Base-by-base conservation (phyloP, 2,329 filamentous ascomycete species). In the Penicillium sp. region DNA sequence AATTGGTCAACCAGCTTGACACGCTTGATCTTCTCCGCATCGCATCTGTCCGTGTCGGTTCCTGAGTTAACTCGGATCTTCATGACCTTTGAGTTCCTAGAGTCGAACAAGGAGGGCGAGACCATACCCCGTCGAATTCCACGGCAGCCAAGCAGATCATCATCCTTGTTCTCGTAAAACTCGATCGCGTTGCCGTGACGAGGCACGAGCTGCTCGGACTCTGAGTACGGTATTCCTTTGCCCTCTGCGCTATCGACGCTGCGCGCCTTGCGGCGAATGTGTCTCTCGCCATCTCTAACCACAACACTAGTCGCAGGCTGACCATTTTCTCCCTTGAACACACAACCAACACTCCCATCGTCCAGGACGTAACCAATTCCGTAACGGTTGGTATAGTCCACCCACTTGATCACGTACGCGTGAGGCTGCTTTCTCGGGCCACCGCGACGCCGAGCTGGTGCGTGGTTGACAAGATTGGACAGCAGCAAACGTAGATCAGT, bases 331-430 rank as follows among this genome's bases (percentile, higher is more conserved):
- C 71, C 74, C 55, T 77, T 79, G 59, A 80, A 76, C 8, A 79
- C 70, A 63, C 77, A 79, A 4, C 78, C 78, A 18, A 80, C 75
- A 27, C 74, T 79, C 4, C 77, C 76, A 61, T 80, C 77, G 39
- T 76, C 75, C n/a, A 80, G 58, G 7, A 79, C 75, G 55, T 80
- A 80, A 5, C 77, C 78, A 41, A 80, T 78, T 9, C 78, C 78
- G 52, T 79, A 79, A 40, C 77, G 73, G 51, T 78, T 78, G 7
- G 78, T 78, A 56, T 80, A 80, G 55, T 80, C 78, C 17, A 80
- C 78, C 78, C 78, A 80, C 65, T 80, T 80, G 42, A 79, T 75
- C 4, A 80, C 77, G 50, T 78, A 75, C 2, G 76, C 65, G 46
- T 78, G 75, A 2, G 69, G 70, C 26, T 66, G 58, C 23, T 65